Evolutionary conservation across 2,329 filamentous ascomycete genomes (phyloP).

Genomic region (Thelonectria rubi): DNA sequence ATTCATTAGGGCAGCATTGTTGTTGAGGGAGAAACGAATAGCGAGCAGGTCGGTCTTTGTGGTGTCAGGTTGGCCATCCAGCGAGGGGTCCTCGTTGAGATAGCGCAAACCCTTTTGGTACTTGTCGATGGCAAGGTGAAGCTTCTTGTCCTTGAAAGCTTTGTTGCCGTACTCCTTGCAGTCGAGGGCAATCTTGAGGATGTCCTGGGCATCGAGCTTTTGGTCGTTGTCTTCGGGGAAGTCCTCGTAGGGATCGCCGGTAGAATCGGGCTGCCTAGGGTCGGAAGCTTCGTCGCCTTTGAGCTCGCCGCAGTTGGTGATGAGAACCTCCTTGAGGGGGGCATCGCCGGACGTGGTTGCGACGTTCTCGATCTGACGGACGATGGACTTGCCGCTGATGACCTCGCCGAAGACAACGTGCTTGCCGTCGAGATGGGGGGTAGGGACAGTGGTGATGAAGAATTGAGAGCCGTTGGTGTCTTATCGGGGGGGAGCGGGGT

Average conservation of each 20-base stretch:
- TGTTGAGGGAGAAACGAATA: conserved; percentile 86
- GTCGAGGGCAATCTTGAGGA: conserved; percentile 81
- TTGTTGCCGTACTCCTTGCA: conserved; percentile 93
- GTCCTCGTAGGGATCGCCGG: conserved; percentile 93
- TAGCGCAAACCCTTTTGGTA: conserved; percentile 95
- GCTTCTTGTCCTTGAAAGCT: conserved; percentile 84
- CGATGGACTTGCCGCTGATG: conserved; percentile 87
- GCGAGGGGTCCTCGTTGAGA: conserved; percentile 82
- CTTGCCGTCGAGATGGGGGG: conserved; percentile 93
- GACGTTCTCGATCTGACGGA: conserved; percentile 90
- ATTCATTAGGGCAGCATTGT: conserved; percentile 86
- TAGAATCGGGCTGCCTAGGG: conserved; percentile 76
- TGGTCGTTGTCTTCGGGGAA: conserved; percentile 85
- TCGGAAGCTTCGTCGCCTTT: conserved; percentile 74
- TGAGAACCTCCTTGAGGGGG: conserved; percentile 75
- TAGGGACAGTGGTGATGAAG: conserved; percentile 96
- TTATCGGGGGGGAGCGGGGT: conserved; percentile 45
- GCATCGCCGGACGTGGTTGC: conserved; percentile 80
- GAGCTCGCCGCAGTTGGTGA: conserved; percentile 88
- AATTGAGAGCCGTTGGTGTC: conserved; percentile 97
- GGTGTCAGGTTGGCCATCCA: conserved; percentile 75
- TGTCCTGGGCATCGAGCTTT: conserved; percentile 70
- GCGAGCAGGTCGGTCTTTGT: conserved; percentile 73
- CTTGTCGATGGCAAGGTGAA: conserved; percentile 80
- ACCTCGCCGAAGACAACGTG: conserved; percentile 98